These are phyloP conservation scores for Pistacia atlantica DNA, from an alignment of 345 rosid genomes.

Conservation along the genomic window DNA sequence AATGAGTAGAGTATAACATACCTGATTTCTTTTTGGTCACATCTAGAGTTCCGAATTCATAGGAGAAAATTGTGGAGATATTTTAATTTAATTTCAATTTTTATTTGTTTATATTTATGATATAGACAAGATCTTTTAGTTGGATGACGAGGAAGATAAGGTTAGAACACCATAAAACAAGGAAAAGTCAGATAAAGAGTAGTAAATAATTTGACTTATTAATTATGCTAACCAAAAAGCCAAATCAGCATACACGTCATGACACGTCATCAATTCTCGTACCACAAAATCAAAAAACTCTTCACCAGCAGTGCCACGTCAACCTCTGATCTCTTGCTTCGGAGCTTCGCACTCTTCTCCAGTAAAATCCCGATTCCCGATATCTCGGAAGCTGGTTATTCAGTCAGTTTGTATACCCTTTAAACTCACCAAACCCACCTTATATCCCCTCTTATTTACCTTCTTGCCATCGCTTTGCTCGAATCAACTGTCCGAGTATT, in stretches of 20 bases:
- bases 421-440: slow-evolving; percentile 8
- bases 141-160: not conserved
- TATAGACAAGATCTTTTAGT: not conserved
- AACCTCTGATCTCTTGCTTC: not conserved
- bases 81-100: not conserved
- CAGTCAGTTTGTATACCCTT: slow-evolving; percentile 11
- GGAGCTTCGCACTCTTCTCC: not conserved
- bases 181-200: not conserved
- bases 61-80: not conserved
- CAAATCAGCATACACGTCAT: not conserved
- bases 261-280: not conserved
- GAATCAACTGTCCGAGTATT: slow-evolving; percentile 24
- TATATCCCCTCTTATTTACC: slow-evolving; percentile 18
- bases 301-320: slow-evolving; percentile 6
- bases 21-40: too few species aligned
- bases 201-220: slow-evolving; percentile 6
- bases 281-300: slow-evolving; percentile 10
- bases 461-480: slow-evolving; percentile 27
- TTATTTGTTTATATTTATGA: not conserved
- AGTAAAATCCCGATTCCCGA: slow-evolving; percentile 3
- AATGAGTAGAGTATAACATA: too few species aligned
- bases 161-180: slow-evolving; percentile 2
- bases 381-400: slow-evolving; percentile 13
- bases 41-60: not conserved
- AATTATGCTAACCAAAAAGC: not conserved